Conservation (phyloP, 2,329 filamentous ascomycete species). For the Alternaria burnsii region DNA sequence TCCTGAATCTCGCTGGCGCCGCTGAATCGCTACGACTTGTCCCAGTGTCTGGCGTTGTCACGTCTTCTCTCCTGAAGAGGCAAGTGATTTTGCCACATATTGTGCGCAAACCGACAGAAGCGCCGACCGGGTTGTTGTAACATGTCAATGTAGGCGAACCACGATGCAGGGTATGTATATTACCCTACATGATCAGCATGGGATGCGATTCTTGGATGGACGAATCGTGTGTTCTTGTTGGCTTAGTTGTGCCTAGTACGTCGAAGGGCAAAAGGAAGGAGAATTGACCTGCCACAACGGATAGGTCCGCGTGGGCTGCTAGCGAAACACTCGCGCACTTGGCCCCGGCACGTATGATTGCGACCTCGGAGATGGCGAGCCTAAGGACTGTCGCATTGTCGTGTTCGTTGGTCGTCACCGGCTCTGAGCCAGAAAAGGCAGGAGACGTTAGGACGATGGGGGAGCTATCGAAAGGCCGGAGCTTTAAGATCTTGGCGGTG, state of each 20-base stretch:
- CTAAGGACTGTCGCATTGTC: constrained; percentile 3
- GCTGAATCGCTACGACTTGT: constrained; percentile 1
- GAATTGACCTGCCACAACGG: constrained; percentile 15
- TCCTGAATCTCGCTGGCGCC: not conserved
- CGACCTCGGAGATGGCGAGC: constrained; percentile 6
- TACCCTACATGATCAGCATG: constrained; percentile 4
- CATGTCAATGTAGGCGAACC: constrained; percentile 9
- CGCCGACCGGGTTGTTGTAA: not conserved
- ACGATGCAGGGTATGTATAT: constrained; percentile 10
- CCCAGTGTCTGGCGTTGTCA: constrained; percentile 1
- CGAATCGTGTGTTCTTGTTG: constrained; percentile 3
- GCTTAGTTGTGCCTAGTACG: constrained; percentile 3
- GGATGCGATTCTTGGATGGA: constrained; percentile 4
- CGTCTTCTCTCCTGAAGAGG: not conserved
- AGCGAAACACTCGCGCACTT: constrained; percentile 7
- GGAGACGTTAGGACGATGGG: constrained; percentile 4
- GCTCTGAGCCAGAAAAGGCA: constrained; percentile 16
- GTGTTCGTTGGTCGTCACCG: not conserved
- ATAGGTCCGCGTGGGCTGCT: constrained; percentile 6
- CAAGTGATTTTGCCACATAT: constrained; percentile 9
- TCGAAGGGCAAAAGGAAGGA: constrained; percentile 11
- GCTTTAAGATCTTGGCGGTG: constrained; percentile 5
- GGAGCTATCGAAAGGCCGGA: constrained; percentile 12
- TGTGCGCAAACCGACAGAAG: constrained; percentile 16
- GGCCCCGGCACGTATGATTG: not conserved